These are phyloP conservation scores for Pseudogymnoascus sp. DNA, from an alignment of 2,329 filamentous ascomycete species.

Conservation along the genomic window DNA sequence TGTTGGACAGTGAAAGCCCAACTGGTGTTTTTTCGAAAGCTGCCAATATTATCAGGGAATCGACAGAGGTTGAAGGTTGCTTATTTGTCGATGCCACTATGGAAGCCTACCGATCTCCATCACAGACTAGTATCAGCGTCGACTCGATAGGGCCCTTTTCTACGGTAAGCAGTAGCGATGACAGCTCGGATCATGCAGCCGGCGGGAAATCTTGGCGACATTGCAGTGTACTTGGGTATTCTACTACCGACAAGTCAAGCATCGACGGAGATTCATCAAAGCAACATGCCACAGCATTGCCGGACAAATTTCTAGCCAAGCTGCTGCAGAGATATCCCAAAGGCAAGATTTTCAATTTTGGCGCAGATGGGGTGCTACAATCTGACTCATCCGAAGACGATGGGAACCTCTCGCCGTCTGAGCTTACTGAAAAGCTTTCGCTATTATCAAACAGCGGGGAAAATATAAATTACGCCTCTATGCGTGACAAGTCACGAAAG, in stretches of 20 bases:
- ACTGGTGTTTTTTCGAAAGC: conserved; percentile 25
- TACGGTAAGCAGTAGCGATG: conserved; percentile 24
- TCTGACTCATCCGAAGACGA: conserved; percentile 20
- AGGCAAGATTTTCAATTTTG: conserved; percentile 28
- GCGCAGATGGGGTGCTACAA: conserved; percentile 23
- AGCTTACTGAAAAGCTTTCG: neutral
- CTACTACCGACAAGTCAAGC: conserved; percentile 24
- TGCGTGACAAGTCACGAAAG: neutral
- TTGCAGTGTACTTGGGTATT: conserved; percentile 23
- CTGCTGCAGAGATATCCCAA: conserved; percentile 28
- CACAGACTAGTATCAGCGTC: neutral
- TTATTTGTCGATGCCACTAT: conserved; percentile 25
- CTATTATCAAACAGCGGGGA: neutral
- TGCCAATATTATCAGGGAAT: conserved; percentile 28
- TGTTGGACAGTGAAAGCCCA: conserved; percentile 9
- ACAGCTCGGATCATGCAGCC: conserved; percentile 8
- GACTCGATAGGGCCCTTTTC: neutral
- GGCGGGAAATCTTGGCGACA: neutral
- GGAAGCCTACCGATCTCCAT: neutral
- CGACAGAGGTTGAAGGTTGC: conserved; percentile 25
- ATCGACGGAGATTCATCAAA: conserved; percentile 21
- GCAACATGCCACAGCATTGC: conserved; percentile 18
- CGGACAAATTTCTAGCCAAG: conserved; percentile 22
- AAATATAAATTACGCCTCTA: neutral
- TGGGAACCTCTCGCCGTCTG: neutral